These are phyloP conservation scores for Ceratocystis lukuohia DNA, from an alignment of 2,329 filamentous ascomycete species.

Conservation along the genomic window DNA sequence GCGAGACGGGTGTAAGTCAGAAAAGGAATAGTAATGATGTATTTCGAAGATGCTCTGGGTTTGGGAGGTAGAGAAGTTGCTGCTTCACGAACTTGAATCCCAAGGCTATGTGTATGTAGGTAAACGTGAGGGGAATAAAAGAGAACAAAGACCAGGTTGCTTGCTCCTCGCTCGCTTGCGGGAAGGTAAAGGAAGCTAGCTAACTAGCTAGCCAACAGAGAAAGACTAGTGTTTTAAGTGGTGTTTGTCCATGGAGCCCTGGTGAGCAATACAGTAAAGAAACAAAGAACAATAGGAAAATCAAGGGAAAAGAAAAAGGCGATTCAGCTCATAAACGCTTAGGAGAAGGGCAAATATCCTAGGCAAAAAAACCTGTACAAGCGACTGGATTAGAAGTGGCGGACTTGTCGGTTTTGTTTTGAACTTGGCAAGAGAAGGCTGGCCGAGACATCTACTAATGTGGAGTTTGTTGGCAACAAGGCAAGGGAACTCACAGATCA, in stretches of 20 bases:
- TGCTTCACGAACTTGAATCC: not conserved
- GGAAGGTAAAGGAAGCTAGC: not conserved
- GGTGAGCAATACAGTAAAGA: not conserved
- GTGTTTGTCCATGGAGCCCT: not conserved
- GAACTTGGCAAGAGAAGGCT: constrained; percentile 7
- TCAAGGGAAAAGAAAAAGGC: not conserved
- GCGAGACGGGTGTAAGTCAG: not conserved
- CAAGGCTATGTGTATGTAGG: not conserved
- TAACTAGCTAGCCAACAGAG: not conserved
- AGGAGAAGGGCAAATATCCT: not conserved
- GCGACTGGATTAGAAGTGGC: not conserved
- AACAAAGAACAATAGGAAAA: not conserved
- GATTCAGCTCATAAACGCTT: not conserved
- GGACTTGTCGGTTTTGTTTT: constrained; percentile 6
- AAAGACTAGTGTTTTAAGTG: not conserved
- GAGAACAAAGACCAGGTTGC: too few relatives aligned
- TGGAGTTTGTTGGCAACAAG: constrained; percentile 4
- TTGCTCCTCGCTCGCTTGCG: too few relatives aligned
- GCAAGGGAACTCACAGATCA: constrained; percentile 7
- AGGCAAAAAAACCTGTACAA: not conserved
- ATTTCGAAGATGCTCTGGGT: not conserved
- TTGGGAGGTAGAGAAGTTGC: not conserved
- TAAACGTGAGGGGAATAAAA: too few relatives aligned
- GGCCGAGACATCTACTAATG: constrained; percentile 8
- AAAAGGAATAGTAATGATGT: not conserved